Conservation (phyloP, 352 stramenopile species). For the Ophiocytium majus region DNA sequence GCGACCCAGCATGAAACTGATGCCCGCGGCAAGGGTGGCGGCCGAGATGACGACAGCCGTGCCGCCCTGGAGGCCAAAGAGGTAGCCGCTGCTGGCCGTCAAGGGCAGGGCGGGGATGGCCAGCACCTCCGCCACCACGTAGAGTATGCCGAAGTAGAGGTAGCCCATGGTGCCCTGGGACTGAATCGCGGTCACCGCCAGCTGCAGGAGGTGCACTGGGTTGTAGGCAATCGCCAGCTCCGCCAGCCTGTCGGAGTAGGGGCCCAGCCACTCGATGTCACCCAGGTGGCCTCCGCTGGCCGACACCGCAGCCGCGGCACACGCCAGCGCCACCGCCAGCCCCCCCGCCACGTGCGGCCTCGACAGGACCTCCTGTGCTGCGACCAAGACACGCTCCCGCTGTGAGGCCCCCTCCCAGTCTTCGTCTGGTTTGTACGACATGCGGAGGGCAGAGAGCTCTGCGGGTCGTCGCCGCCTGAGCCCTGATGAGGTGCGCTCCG, state of each 20-base stretch:
- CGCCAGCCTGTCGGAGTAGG: background rate
- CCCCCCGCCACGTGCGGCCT: background rate
- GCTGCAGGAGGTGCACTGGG: background rate
- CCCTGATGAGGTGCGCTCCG: no score
- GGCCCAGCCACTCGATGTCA: no score
- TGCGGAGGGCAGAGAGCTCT: background rate
- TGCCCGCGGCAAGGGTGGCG: slow-evolving; percentile 62
- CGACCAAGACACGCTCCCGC: background rate
- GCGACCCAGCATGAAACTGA: slow-evolving; percentile 68
- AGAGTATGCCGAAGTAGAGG: slow-evolving; percentile 66
- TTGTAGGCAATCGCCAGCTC: background rate
- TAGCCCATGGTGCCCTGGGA: slow-evolving; percentile 45
- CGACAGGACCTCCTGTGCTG: background rate
- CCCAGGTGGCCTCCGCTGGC: background rate
- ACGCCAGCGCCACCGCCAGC: background rate
- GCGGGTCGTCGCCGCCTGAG: background rate
- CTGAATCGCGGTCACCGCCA: slow-evolving; percentile 28
- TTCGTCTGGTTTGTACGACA: background rate
- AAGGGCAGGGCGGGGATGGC: slow-evolving; percentile 69
- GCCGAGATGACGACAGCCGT: slow-evolving; percentile 64
- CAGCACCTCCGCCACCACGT: slow-evolving; percentile 69
- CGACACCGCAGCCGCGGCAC: background rate
- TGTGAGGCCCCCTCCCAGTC: background rate
- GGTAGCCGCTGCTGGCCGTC: slow-evolving; percentile 67
- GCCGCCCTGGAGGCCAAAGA: slow-evolving; percentile 66